phyloP scores from a whole-genome alignment of 106 monocot species.

The Amphibolis antarctica region DNA sequence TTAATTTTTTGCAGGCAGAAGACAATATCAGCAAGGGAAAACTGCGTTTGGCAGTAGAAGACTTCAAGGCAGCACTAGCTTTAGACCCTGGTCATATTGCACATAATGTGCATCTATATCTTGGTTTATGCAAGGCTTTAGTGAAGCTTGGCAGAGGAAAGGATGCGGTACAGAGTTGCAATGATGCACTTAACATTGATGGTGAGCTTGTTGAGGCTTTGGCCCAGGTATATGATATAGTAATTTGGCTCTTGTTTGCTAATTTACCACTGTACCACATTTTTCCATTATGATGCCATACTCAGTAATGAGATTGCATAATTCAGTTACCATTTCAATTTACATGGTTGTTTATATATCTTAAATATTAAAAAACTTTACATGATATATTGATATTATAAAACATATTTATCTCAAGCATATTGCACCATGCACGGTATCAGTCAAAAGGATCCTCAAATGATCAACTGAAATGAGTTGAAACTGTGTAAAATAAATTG shows the following conservation, averaged over 20 bases:
- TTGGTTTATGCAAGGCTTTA: constrained; percentile 78
- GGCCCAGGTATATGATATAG: constrained; percentile 39
- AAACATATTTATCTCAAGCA: too few species aligned
- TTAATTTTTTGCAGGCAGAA: constrained; percentile 51
- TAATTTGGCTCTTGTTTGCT: not conserved
- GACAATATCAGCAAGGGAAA: constrained; percentile 89
- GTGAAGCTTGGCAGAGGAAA: constrained; percentile 95
- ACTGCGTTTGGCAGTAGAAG: constrained; percentile 71
- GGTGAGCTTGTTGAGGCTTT: constrained; percentile 83
- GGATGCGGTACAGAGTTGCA: constrained; percentile 73
- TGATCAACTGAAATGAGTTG: too few species aligned
- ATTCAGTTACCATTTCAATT: too few species aligned
- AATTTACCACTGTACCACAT: not conserved
- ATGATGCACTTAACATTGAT: constrained; percentile 79
- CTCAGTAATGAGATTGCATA: not conserved
- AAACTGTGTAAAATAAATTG: too few species aligned
- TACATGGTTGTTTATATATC: too few species aligned
- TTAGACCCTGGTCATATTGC: constrained; percentile 65
- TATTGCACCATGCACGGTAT: too few species aligned
- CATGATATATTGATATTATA: too few species aligned
- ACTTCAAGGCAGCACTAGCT: constrained; percentile 72
- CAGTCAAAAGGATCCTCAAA: too few species aligned
- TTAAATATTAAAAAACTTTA: too few species aligned
- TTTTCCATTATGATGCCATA: not conserved
- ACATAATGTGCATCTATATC: constrained; percentile 83